Conservation (phyloP, 2,329 filamentous ascomycete genomes). For the Xylaria sp. region DNA sequence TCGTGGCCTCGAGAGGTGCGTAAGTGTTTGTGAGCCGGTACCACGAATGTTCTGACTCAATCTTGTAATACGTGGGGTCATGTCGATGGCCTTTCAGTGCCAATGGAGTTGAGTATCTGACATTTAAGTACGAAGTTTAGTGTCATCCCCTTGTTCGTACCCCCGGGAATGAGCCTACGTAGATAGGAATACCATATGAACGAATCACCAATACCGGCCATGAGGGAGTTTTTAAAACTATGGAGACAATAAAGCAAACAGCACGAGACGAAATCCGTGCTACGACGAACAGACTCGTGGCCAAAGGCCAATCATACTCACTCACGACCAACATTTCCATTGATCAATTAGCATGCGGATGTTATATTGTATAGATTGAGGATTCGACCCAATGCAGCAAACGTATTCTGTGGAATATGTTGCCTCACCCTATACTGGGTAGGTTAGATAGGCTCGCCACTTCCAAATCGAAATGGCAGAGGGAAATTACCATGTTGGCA, state of each 20-base stretch:
- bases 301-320: background rate
- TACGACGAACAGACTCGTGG: slow-evolving; percentile 7
- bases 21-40: slow-evolving; percentile 2
- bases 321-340: background rate
- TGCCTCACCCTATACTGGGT: background rate
- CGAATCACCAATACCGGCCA: background rate
- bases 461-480: background rate
- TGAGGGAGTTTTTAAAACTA: background rate
- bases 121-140: too few relatives aligned
- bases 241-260: background rate
- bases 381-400: background rate
- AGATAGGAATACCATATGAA: background rate
- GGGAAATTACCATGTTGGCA: slow-evolving; percentile 2
- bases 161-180: background rate
- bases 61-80: slow-evolving; percentile 1
- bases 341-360: background rate
- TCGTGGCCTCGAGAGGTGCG: background rate
- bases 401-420: background rate
- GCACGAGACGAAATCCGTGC: background rate
- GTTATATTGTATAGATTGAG: background rate
- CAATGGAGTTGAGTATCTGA: background rate
- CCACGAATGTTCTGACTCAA: background rate
- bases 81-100: background rate
- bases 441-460: slow-evolving; percentile 12
- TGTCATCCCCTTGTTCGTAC: background rate